These are phyloP conservation scores for Neopestalotiopsis rosae DNA, from an alignment of 2,329 filamentous ascomycete species.

Conservation along the genomic window DNA sequence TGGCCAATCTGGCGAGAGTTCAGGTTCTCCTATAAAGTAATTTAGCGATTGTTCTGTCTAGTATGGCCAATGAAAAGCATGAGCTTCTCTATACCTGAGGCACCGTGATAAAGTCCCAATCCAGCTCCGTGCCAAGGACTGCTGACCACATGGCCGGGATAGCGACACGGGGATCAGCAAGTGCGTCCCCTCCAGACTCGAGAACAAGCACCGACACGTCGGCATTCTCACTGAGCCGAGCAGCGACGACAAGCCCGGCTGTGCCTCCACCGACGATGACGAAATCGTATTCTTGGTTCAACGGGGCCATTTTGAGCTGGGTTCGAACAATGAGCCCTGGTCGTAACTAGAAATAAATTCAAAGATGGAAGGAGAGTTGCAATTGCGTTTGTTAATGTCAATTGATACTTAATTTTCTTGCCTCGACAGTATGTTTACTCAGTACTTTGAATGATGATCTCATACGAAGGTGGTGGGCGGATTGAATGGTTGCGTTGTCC, in stretches of 20 bases:
- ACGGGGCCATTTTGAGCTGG: neutral
- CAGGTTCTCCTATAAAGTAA: neutral
- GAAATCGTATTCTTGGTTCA: neutral
- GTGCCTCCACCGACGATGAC: neutral
- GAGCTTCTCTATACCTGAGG: constrained; percentile 20
- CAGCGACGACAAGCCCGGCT: neutral
- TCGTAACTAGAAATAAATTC: neutral
- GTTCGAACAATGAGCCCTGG: neutral
- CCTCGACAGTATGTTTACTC: neutral
- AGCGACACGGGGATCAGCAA: constrained; percentile 19
- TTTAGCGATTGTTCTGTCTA: neutral
- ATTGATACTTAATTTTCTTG: neutral
- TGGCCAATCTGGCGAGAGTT: neutral
- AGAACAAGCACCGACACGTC: neutral
- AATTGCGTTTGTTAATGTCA: neutral
- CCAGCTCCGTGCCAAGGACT: constrained; percentile 20
- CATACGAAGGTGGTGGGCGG: no score
- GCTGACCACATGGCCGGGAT: constrained; percentile 21
- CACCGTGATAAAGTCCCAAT: constrained; percentile 23
- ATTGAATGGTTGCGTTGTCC: neutral
- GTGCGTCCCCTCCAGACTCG: neutral
- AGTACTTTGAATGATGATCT: neutral
- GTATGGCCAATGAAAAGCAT: neutral
- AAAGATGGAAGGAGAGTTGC: neutral
- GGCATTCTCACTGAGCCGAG: neutral